These are phyloP conservation scores for Colletotrichum godetiae DNA, from an alignment of 2,329 filamentous ascomycete genomes.

Conservation along the genomic window DNA sequence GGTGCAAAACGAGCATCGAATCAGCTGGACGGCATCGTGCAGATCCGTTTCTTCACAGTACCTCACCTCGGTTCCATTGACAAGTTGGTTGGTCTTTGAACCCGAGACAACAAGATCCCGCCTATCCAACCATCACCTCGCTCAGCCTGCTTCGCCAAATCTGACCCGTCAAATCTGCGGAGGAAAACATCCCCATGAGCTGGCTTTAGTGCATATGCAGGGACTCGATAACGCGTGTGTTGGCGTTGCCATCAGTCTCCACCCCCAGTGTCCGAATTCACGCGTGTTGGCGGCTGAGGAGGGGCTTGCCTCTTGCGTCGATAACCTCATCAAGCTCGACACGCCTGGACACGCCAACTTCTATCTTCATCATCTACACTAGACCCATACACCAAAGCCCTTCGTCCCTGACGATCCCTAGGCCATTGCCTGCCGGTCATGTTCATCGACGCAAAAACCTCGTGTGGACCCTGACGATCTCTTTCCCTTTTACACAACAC, in stretches of 20 bases:
- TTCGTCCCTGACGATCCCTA: conserved; percentile 10
- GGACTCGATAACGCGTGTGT: conserved; percentile 8
- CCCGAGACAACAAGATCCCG: not conserved
- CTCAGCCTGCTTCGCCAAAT: not conserved
- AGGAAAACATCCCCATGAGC: not conserved
- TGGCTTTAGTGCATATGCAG: conserved; percentile 4
- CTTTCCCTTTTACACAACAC: not conserved
- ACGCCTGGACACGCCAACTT: not conserved
- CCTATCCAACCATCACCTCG: no score
- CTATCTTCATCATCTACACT: not conserved
- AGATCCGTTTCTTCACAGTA: no score
- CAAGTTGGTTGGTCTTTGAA: not conserved
- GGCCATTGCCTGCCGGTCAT: not conserved
- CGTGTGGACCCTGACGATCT: conserved; percentile 14
- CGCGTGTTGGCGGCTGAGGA: not conserved
- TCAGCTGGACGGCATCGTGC: not conserved
- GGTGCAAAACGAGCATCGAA: not conserved
- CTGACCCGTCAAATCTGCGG: not conserved
- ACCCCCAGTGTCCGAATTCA: not conserved
- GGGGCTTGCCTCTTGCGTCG: not conserved
- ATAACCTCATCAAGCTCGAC: not conserved
- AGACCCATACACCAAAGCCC: not conserved
- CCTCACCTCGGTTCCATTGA: not conserved
- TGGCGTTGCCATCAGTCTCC: not conserved
- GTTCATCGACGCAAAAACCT: not conserved